These are phyloP conservation scores for Mycena olivaceomarginata DNA, from an alignment of 768 basidiomycete genomes.

Conservation along the genomic window DNA sequence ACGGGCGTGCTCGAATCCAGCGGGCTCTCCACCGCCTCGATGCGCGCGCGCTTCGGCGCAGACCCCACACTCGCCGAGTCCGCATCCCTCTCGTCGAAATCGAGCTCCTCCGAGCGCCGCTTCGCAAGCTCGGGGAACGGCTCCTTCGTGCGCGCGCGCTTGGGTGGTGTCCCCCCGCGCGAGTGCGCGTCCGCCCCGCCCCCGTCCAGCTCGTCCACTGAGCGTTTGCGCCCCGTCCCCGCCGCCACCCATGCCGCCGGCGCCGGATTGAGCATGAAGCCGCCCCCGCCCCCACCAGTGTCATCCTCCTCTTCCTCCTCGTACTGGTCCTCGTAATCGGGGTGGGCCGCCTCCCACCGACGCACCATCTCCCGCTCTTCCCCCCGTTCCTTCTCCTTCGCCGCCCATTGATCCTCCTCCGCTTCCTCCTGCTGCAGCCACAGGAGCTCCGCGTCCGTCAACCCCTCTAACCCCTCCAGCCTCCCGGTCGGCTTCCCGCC, in stretches of 20 bases:
- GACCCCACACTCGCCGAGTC: not conserved
- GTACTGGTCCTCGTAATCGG: conserved; percentile 12
- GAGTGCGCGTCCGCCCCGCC: conserved; percentile 34
- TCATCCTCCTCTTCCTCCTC: conserved; percentile 25
- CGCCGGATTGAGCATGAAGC: not conserved
- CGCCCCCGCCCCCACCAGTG: not conserved
- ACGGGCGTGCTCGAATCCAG: not conserved
- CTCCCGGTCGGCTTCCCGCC: too few relatives aligned
- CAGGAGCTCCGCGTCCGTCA: conserved; percentile 48
- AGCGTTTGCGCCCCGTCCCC: conserved; percentile 46
- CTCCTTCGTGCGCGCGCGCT: conserved; percentile 46
- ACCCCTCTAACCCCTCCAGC: not conserved
- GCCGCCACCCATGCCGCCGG: not conserved
- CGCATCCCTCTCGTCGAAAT: conserved; percentile 51
- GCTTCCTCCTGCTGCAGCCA: conserved; percentile 54
- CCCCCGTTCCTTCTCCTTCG: conserved; percentile 26
- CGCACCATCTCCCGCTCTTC: not conserved
- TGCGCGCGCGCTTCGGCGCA: not conserved
- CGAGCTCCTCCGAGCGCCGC: conserved; percentile 71
- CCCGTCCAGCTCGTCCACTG: conserved; percentile 56
- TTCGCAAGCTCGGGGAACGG: conserved; percentile 52
- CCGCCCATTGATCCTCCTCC: conserved; percentile 56
- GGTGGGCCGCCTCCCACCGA: not conserved
- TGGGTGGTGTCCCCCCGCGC: conserved; percentile 56
- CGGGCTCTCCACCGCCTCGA: not conserved